Evolutionary conservation across 225 moss, liverwort and hornwort species (phyloP).

Genomic region (Bryum argenteum): DNA sequence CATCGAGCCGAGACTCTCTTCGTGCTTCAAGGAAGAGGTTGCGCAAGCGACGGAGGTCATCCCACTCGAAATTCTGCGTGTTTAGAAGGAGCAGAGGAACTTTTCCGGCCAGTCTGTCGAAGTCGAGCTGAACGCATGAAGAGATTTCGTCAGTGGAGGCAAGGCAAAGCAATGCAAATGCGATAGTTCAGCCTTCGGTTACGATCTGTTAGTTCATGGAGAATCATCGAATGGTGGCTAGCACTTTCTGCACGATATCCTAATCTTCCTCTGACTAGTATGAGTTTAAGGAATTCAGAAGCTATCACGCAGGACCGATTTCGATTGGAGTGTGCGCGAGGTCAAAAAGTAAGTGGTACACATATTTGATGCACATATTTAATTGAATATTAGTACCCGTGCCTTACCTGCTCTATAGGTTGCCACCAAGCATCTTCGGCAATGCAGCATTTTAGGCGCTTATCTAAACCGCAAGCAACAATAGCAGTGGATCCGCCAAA

Average conservation of each 20-base stretch:
- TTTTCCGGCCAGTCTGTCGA: slow-evolving; percentile 48
- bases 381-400: slow-evolving; percentile 7
- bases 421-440: slow-evolving; percentile 54
- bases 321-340: neutral
- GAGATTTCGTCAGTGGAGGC: neutral
- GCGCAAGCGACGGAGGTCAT: slow-evolving; percentile 35
- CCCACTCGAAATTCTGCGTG: slow-evolving; percentile 46
- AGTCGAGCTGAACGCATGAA: slow-evolving; percentile 33
- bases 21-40: slow-evolving; percentile 40
- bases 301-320: neutral
- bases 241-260: too few relatives aligned
- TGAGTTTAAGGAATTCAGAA: neutral
- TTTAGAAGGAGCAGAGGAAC: slow-evolving; percentile 42
- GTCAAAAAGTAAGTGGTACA: neutral
- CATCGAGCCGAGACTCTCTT: slow-evolving; percentile 24
- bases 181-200: neutral
- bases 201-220: neutral
- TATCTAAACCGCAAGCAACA: slow-evolving; percentile 47
- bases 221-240: neutral
- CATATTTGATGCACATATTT: too few relatives aligned
- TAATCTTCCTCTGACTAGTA: too few relatives aligned
- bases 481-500: slow-evolving; percentile 46
- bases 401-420: slow-evolving; percentile 44
- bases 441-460: slow-evolving; percentile 49
- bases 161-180: neutral